These are phyloP conservation scores for Mycena vulgaris DNA, from an alignment of 768 basidiomycete species.

Conservation along the genomic window DNA sequence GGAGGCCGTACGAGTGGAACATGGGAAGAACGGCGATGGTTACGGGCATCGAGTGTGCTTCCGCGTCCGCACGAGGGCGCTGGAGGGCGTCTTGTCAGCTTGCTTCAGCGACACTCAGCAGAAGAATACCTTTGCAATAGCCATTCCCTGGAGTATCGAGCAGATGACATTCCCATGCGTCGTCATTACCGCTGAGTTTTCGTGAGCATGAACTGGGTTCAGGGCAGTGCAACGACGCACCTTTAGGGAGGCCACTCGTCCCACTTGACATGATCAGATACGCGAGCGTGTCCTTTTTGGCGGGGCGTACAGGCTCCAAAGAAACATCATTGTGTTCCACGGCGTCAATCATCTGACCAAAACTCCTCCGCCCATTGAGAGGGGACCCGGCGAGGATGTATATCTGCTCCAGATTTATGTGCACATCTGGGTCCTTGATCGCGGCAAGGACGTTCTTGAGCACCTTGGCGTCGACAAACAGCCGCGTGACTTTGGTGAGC, in stretches of 20 bases:
- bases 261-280: slow-evolving; percentile 86
- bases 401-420: slow-evolving; percentile 59
- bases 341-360: slow-evolving; percentile 60
- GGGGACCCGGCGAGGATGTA: slow-evolving; percentile 62
- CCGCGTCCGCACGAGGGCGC: too few relatives aligned
- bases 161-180: slow-evolving; percentile 75
- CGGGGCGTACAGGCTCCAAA: slow-evolving; percentile 60
- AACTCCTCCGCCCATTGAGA: slow-evolving; percentile 57
- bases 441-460: slow-evolving; percentile 45
- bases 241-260: slow-evolving; percentile 84
- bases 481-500: slow-evolving; percentile 61
- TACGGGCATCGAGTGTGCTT: too few relatives aligned
- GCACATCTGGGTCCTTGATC: slow-evolving; percentile 46
- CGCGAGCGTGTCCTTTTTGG: slow-evolving; percentile 68
- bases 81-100: too few relatives aligned
- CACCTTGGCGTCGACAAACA: slow-evolving; percentile 67
- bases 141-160: slow-evolving; percentile 57
- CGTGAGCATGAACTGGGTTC: neutral
- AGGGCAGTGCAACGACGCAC: slow-evolving; percentile 49
- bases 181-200: slow-evolving; percentile 76
- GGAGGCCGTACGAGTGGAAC: slow-evolving; percentile 77
- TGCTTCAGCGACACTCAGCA: slow-evolving; percentile 50
- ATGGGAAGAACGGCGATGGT: slow-evolving; percentile 75
- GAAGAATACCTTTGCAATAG: slow-evolving; percentile 52
- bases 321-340: slow-evolving; percentile 56